A percentile compares a stretch with the other conserved stretches of the same genome.
phyloP scores from a whole-genome alignment of 805 yeast genomes.

The Wickerhamomyces subpelliculosus region DNA sequence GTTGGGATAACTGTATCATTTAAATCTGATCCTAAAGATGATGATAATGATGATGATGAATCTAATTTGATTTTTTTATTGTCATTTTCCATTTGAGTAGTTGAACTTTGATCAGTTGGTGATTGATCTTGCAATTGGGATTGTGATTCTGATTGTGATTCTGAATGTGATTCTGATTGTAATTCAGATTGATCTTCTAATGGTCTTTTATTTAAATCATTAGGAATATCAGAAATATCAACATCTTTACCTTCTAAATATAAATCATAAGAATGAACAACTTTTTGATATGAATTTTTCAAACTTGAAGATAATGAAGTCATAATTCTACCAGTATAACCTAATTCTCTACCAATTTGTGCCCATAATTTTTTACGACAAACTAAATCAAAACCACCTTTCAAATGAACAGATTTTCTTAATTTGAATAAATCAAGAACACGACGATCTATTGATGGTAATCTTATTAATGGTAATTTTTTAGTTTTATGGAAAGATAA shows the following conservation, averaged over 20 bases:
- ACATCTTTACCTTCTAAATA: conserved; percentile 2
- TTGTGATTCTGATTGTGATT: too few relatives aligned
- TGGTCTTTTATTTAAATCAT: conserved; percentile 9
- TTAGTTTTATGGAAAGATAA: conserved; percentile 31
- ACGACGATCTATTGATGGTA: conserved; percentile 63
- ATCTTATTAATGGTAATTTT: conserved; percentile 29
- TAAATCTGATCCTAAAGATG: too few relatives aligned
- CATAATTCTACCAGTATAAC: conserved; percentile 66
- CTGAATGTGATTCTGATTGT: background rate
- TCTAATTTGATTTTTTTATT: conserved; percentile 5
- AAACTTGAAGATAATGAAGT: conserved; percentile 64
- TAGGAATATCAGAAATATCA: conserved; percentile 7
- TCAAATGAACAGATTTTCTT: conserved; percentile 46
- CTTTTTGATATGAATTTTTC: conserved; percentile 49
- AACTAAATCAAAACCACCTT: conserved; percentile 67
- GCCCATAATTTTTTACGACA: conserved; percentile 70
- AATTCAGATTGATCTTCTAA: conserved; percentile 1
- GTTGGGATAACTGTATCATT: too few relatives aligned
- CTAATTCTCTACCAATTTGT: conserved; percentile 74
- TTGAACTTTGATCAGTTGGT: too few relatives aligned
- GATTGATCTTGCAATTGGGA: too few relatives aligned
- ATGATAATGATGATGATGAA: too few relatives aligned
- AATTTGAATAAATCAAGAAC: conserved; percentile 58
- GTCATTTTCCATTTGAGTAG: too few relatives aligned
- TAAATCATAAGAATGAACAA: conserved; percentile 27